Evolutionary conservation across 164 flowering plant genomes (phyloP).

Genomic region (Tinospora cordifolia): DNA sequence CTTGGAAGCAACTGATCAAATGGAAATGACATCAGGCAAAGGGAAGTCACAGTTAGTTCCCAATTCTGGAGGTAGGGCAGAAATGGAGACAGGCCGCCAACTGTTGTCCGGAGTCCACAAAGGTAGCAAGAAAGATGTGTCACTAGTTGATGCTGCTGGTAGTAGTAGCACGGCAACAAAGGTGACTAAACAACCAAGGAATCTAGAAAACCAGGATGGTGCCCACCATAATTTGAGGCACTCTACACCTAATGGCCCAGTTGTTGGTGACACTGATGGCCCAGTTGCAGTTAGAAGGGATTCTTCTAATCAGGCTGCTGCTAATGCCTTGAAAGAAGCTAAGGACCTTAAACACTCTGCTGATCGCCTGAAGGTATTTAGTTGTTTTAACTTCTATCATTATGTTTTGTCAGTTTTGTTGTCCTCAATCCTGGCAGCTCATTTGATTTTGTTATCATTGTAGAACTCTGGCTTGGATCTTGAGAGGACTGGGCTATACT

Average conservation of each 20-base stretch:
- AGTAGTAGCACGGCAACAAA: constrained; percentile 29
- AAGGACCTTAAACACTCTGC: constrained; percentile 81
- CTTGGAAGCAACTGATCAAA: constrained; percentile 29
- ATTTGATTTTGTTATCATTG: not conserved
- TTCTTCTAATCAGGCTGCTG: constrained; percentile 51
- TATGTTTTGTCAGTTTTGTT: not conserved
- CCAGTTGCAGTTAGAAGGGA: constrained; percentile 68
- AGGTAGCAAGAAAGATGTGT: constrained; percentile 26
- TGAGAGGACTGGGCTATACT: constrained; percentile 63
- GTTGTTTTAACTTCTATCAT: not conserved
- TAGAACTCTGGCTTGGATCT: constrained; percentile 55
- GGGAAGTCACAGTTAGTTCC: constrained; percentile 34
- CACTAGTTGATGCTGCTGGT: constrained; percentile 24
- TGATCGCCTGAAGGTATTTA: constrained; percentile 77
- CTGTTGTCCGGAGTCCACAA: constrained; percentile 23
- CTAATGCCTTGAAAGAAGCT: constrained; percentile 76
- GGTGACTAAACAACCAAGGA: constrained; percentile 32
- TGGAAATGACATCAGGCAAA: constrained; percentile 22
- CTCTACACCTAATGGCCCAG: constrained; percentile 35
- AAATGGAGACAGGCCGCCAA: constrained; percentile 16
- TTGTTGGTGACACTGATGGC: constrained; percentile 42
- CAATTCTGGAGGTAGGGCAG: constrained; percentile 36
- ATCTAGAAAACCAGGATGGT: constrained; percentile 40
- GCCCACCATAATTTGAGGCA: constrained; percentile 31
- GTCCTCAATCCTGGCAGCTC: not conserved